Base-by-base conservation (phyloP, 1,284 basidiomycete genomes). In the Apiotrichum porosum region DNA sequence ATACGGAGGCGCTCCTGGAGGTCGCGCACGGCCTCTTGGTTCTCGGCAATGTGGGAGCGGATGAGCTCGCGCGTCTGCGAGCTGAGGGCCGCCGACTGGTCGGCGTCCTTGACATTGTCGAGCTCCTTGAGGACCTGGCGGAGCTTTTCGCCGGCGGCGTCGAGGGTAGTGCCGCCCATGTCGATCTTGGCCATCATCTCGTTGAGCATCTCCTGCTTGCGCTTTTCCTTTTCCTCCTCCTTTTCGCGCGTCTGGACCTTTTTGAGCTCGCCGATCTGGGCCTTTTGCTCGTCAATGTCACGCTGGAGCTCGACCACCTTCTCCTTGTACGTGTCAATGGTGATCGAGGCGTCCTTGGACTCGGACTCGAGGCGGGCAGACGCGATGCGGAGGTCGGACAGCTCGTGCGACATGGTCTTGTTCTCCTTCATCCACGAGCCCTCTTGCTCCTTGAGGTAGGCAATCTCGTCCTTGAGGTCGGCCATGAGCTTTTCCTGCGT, bases 171-270 rank as follows among this genome's bases (percentile, higher is more conserved):
- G 13, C 65, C 64, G 31, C 68, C 68, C 61, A 86, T 82, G 76
- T 93, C 93, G 65, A 98, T 95, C 74, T 95, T 94, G 54, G 93
- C 90, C 93, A 99, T 97, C 91, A 99, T 95, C 60, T 94, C 79
- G n/a, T 89, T 92, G 86, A 99, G 91, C 80, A 95, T 95, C 77
- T 97, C 94, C 65, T 95, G 92, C 75, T 97, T 98, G 73, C 90
- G 84, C 79, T 91, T 94, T 79, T 98, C 94, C 77, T 95, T 97
- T 69, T 94, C 94, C 71, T 97, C 94, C 61, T 93, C 89, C 77
- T 88, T 91, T 72, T 92, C 87, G 24, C 82, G 80, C 22, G 78
- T 77, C 75, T 88, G 89, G 57, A 88, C 76, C 49, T 91, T 87
- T 36, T 86, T 89, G 61, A 92, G 76, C 44, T 91, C 88, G 23